phyloP scores from a whole-genome alignment of 345 rosid genomes.

The Geranium brycei region DNA sequence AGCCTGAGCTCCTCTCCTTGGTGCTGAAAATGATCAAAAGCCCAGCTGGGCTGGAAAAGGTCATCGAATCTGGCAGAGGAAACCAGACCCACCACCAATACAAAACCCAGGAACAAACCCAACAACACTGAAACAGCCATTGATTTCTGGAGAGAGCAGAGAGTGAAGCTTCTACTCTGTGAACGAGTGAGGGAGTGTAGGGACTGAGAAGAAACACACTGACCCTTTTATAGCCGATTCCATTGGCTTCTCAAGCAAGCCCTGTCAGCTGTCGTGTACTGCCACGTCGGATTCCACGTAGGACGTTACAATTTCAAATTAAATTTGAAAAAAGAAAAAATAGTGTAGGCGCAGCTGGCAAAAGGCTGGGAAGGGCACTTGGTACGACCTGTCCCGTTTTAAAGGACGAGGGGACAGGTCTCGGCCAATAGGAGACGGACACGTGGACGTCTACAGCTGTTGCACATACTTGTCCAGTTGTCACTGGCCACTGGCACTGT shows the following conservation, averaged over 20 bases:
- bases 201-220: neutral
- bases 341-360: conserved; percentile 14
- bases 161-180: neutral
- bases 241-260: conserved; percentile 21
- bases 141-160: neutral
- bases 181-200: neutral
- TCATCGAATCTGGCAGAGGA: conserved; percentile 54
- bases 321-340: too few relatives aligned
- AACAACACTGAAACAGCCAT: conserved; percentile 17
- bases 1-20: conserved; percentile 81
- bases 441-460: conserved; percentile 23
- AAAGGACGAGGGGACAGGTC: neutral
- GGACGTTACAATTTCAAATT: too few relatives aligned
- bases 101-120: conserved; percentile 23
- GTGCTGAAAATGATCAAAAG: conserved; percentile 53
- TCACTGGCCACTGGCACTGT: conserved; percentile 26
- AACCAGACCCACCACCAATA: conserved; percentile 27
- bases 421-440: neutral
- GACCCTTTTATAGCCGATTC: conserved; percentile 26
- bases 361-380: conserved; percentile 17
- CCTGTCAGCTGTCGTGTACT: conserved; percentile 1
- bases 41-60: conserved; percentile 78
- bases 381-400: conserved; percentile 11
- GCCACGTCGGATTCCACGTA: conserved; percentile 38
- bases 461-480: conserved; percentile 27